Base-by-base conservation (phyloP, 148 eudicot genomes). In the Beta vulgaris region DNA sequence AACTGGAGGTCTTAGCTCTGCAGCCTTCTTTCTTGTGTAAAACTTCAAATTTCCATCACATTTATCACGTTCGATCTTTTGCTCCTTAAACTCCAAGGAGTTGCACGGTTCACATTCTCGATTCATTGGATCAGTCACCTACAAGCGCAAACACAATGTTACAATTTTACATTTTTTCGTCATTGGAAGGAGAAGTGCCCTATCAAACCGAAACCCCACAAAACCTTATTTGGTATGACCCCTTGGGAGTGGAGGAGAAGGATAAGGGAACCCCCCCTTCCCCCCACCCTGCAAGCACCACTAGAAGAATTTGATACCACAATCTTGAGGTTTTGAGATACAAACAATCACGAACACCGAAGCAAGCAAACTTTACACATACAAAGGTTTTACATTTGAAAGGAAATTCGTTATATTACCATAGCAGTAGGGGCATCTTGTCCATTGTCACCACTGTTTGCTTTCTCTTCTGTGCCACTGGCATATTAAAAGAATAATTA, bases 21-120 rank as follows among this genome's bases (percentile, higher is more conserved):
- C 60, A 59, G 82, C 73, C 68, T 72, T 86, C 82, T 86, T 85
- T 72, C 91, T 81, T 64, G 74, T 82, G 80, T 91, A 91, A 79
- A 63, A 84, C 76, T 74, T 85, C 13, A 86, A 10, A 36, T 10
- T 7, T 62, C 76, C 76, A 35, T 71, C 75, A 25, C 43, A 53
- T 19, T 62, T 74, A 62, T 68, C 63, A 18, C 73, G 71, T n/a
- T 78, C 86, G 7, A 67, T 48, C 69, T 76, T 78, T 51, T 62
- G 71, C 62, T 32, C 73, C 28, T 70, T 60, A 16, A 44, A 37
- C 54, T 58, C 60, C 18, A 31, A 36, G 19, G 85, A 66, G 51
- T 69, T 51, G 74, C 46, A 61, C 37, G 74, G 79, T 71, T 66
- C 40, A 25, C 53, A 46, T 42, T 81, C 73, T 21, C 48, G 54